A percentile compares a stretch with the other conserved stretches of the same genome.
These are phyloP conservation scores for Dictyostelium brefeldianum DNA, from an alignment of 78 protist species.

Conservation along the genomic window DNA sequence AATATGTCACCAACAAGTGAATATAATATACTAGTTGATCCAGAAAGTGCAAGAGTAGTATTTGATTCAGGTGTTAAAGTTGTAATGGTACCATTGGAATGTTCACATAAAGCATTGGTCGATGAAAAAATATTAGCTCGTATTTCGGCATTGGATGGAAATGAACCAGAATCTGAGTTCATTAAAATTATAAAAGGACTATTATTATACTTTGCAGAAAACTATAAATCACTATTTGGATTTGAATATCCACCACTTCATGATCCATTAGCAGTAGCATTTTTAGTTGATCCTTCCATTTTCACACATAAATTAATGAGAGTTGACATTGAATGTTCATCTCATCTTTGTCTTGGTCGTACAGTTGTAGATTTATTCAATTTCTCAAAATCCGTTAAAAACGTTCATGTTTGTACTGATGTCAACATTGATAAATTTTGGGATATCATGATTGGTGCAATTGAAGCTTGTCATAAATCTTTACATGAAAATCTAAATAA, in stretches of 20 bases:
- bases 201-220: slow-evolving; percentile 83
- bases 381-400: slow-evolving; percentile 64
- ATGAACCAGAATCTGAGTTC: slow-evolving; percentile 1
- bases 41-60: slow-evolving; percentile 92
- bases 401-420: slow-evolving; percentile 85
- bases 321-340: slow-evolving; percentile 87
- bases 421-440: slow-evolving; percentile 83
- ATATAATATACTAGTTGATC: slow-evolving; percentile 82
- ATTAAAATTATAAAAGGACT: slow-evolving; percentile 60
- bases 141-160: slow-evolving; percentile 32
- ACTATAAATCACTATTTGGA: slow-evolving; percentile 79
- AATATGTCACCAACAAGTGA: slow-evolving; percentile 92
- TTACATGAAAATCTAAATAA: slow-evolving; percentile 1
- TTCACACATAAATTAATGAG: slow-evolving; percentile 79
- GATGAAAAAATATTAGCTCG: slow-evolving; percentile 54
- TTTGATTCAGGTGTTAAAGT: slow-evolving; percentile 85
- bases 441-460: slow-evolving; percentile 73
- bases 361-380: slow-evolving; percentile 87
- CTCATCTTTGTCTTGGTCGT: slow-evolving; percentile 52
- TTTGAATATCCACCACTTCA: slow-evolving; percentile 90
- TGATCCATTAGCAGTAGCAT: slow-evolving; percentile 93
- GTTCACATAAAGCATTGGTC: slow-evolving; percentile 81
- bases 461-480: slow-evolving; percentile 31
- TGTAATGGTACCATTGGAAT: slow-evolving; percentile 93
- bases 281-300: slow-evolving; percentile 84